phyloP scores from a whole-genome alignment of 805 yeast genomes.

The Lipomyces oligophaga region DNA sequence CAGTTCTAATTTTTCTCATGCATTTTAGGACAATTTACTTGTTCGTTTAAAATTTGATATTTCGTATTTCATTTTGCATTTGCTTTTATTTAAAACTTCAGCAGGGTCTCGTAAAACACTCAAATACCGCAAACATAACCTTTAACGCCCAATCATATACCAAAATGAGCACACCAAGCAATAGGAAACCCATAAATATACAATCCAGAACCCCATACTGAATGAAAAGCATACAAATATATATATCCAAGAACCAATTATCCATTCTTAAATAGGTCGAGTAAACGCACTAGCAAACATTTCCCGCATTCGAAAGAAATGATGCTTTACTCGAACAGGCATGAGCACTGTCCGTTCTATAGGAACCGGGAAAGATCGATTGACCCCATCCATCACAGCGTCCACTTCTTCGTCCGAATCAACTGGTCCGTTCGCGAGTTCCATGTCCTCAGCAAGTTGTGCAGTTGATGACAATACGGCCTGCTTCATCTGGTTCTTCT shows the following conservation, averaged over 20 bases:
- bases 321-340: slow-evolving; percentile 66
- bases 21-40: too few species aligned
- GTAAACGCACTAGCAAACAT: slow-evolving; percentile 85
- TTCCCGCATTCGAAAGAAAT: slow-evolving; percentile 83
- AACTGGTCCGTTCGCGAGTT: slow-evolving; percentile 42
- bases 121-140: too few species aligned
- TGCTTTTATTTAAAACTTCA: too few species aligned
- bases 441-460: slow-evolving; percentile 38
- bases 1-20: not conserved
- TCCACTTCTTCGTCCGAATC: slow-evolving; percentile 93
- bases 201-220: too few species aligned
- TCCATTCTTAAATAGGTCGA: slow-evolving; percentile 33
- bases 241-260: not conserved
- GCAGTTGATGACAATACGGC: slow-evolving; percentile 43
- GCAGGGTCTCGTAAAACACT: too few species aligned
- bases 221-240: too few species aligned
- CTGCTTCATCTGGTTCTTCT: slow-evolving; percentile 83
- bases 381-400: slow-evolving; percentile 83
- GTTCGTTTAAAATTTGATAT: too few species aligned
- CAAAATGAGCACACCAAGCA: too few species aligned
- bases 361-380: slow-evolving; percentile 71
- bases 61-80: too few species aligned
- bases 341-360: slow-evolving; percentile 68
- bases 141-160: too few species aligned
- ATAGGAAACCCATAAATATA: too few species aligned